Percentiles rank a stretch among this genome's conserved stretches.
Evolutionary conservation across 179 eudicot genomes (phyloP).

Genomic region (Beta corolliflora): DNA sequence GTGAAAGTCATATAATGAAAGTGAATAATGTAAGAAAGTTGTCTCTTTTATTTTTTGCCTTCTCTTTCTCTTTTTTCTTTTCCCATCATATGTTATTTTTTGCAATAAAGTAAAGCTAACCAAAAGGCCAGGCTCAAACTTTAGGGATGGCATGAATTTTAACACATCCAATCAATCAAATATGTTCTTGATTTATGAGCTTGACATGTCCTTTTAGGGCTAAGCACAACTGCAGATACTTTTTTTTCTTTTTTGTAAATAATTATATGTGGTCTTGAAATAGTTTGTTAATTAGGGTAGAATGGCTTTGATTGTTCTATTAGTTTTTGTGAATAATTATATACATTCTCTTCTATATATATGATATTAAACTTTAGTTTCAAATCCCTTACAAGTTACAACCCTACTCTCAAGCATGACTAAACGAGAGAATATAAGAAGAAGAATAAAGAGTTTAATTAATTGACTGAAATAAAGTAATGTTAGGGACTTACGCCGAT

Average conservation of each 20-base stretch:
- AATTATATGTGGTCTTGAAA: too few relatives aligned
- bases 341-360: too few relatives aligned
- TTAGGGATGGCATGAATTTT: neutral
- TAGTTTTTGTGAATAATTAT: too few relatives aligned
- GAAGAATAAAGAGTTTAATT: neutral
- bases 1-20: conserved; percentile 1
- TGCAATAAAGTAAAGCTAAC: neutral
- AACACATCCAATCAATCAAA: conserved; percentile 11
- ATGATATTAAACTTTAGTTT: too few relatives aligned
- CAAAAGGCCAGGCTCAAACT: neutral
- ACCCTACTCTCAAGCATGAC: neutral
- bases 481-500: conserved; percentile 39
- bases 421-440: neutral
- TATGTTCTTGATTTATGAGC: neutral
- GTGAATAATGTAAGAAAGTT: neutral
- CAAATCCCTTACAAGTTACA: neutral
- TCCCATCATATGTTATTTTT: neutral
- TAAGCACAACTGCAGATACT: neutral
- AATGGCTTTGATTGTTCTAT: neutral
- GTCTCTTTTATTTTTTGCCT: too few relatives aligned
- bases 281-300: neutral
- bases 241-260: too few relatives aligned
- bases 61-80: neutral
- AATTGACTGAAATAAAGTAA: neutral
- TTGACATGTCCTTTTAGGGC: conserved; percentile 14